Evolutionary conservation across 1,284 basidiomycete genomes (phyloP).

Genomic region (Sanguinoderma infundibulare): DNA sequence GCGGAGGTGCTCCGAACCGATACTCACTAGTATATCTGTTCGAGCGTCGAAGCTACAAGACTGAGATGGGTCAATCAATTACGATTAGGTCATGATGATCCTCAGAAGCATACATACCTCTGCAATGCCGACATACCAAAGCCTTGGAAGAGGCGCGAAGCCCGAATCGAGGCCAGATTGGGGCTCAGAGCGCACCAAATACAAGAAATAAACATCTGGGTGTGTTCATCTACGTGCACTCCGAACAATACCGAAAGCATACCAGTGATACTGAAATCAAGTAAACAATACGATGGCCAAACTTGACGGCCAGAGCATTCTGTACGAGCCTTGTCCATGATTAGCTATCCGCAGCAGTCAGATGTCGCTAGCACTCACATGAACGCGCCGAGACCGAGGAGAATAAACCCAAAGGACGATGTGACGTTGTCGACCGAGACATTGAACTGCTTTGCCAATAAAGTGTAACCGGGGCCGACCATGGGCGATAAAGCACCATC

Average conservation of each 20-base stretch:
- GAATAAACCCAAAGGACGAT: slow-evolving; percentile 44
- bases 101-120: slow-evolving; percentile 31
- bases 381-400: slow-evolving; percentile 46
- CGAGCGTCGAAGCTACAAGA: slow-evolving; percentile 47
- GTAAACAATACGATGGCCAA: slow-evolving; percentile 49
- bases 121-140: slow-evolving; percentile 51
- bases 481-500: slow-evolving; percentile 48
- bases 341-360: slow-evolving; percentile 13
- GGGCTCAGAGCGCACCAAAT: slow-evolving; percentile 50
- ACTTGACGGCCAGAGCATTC: slow-evolving; percentile 47
- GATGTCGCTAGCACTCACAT: slow-evolving; percentile 30
- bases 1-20: not conserved
- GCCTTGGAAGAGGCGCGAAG: slow-evolving; percentile 48
- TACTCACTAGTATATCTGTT: slow-evolving; percentile 46
- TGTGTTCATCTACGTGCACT: not conserved
- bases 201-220: slow-evolving; percentile 48
- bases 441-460: slow-evolving; percentile 43
- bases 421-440: slow-evolving; percentile 46
- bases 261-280: slow-evolving; percentile 44
- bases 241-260: not conserved
- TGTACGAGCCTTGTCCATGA: slow-evolving; percentile 40
- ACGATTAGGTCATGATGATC: not conserved
- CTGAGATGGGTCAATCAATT: slow-evolving; percentile 21
- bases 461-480: slow-evolving; percentile 45
- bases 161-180: slow-evolving; percentile 45